Evolutionary conservation across 2,329 filamentous ascomycete species (phyloP), one percentile per base, ranked within the genome.

Genomic region (Fusarium clavum): DNA sequence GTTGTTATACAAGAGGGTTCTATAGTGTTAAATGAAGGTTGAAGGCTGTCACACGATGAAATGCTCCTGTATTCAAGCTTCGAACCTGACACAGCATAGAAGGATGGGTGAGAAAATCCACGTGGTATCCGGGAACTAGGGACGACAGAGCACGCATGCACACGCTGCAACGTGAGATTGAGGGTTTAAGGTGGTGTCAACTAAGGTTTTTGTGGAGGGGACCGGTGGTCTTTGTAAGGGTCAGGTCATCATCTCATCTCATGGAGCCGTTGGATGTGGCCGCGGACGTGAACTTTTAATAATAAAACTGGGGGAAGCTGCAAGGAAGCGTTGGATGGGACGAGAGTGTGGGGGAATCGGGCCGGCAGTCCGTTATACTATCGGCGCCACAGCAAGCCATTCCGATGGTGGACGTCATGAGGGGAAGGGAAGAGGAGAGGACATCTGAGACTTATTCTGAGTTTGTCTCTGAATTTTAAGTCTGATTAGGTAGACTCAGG

Each of bases 261-360:
- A 47, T 49, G 25, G 20, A 64, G 43, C 34, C 13, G 29, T 58
- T 49, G 51, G 46, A 29, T 49, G 22, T 24, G 41, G 22, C 20
- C 41, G 34, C 34, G 18, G 34, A 38, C 34, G 34, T 38, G 34
- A 18, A 38, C 34, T 7, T 38, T 38, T 45, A 46, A 29, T 29
- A 29, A 29, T 29, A 29, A 49, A 49, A 40, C 22, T n/a, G n/a
- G 57, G 61, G 51, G 54, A 48, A 54, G 52, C 29, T 63, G 61
- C 61, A 69, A 48, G 64, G 64, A 52, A 69, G 64, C 43, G 59
- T 46, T 41, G 44, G 58, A 57, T 66, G 65, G 57, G 61, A 57
- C 38, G 34, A 38, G 70, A 73, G 68, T 75, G 73, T 72, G 69
- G 69, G 73, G 71, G 72, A 75, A 72, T 75, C 73, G 73, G 73